Percentiles rank a stretch among this genome's conserved stretches.
Evolutionary conservation across 768 basidiomycete genomes (phyloP).

Genomic region (Lactifluus subvellereus): DNA sequence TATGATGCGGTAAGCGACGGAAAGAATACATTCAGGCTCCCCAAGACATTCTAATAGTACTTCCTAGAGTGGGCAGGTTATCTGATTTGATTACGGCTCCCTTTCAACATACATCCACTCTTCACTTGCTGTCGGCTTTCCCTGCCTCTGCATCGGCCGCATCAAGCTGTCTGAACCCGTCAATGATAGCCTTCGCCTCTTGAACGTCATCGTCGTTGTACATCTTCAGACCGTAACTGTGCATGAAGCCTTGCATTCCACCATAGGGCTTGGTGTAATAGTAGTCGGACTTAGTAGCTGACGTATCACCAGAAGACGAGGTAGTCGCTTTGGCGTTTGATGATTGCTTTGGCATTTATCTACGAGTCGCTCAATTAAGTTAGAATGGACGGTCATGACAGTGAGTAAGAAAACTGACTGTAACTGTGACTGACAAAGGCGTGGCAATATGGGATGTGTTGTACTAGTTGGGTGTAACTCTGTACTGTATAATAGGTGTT

Average conservation of each 20-base stretch:
- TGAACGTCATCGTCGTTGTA: constrained; percentile 18
- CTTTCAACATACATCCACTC: background rate
- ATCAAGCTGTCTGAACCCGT: constrained; percentile 4
- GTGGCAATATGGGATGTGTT: too few species aligned
- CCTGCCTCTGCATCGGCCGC: background rate
- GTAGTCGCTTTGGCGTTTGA: background rate
- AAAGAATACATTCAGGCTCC: too few species aligned
- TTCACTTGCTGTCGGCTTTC: background rate
- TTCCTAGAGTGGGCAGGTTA: too few species aligned
- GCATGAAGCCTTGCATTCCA: constrained; percentile 24
- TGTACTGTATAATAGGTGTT: too few species aligned
- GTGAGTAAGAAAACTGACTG: too few species aligned
- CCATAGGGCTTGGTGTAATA: constrained; percentile 14
- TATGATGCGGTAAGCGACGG: too few species aligned
- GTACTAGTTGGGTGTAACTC: too few species aligned
- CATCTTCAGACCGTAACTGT: constrained; percentile 25
- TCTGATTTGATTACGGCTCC: too few species aligned
- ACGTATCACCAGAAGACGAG: background rate
- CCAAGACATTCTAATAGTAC: too few species aligned
- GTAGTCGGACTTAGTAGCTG: constrained; percentile 2
- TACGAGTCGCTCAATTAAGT: background rate
- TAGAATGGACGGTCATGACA: too few species aligned
- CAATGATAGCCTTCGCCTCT: constrained; percentile 25
- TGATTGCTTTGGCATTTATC: constrained; percentile 1
- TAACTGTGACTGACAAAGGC: too few species aligned